phyloP scores from a whole-genome alignment of 768 basidiomycete species.

The Pleurotus eryngii region DNA sequence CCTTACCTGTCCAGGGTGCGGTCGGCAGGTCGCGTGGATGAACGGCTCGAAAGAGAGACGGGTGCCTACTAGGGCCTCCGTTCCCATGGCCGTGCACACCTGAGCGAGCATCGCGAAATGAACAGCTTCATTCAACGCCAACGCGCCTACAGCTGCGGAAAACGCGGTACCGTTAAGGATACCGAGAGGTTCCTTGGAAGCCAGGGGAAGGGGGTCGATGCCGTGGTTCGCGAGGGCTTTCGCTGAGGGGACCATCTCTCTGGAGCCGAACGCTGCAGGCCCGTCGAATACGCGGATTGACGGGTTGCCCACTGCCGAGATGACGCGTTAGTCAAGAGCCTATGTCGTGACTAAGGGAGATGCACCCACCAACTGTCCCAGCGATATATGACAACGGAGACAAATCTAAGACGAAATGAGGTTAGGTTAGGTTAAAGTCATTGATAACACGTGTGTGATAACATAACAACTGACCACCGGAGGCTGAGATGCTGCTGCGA shows the following conservation, averaged over 20 bases:
- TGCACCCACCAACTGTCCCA: slow-evolving; percentile 49
- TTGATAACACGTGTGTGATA: slow-evolving; percentile 5
- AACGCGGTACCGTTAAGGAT: slow-evolving; percentile 86
- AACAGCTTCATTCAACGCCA: slow-evolving; percentile 71
- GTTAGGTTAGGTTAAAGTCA: background rate
- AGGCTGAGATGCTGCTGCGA: slow-evolving; percentile 80
- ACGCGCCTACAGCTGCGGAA: slow-evolving; percentile 72
- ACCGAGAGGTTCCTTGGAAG: slow-evolving; percentile 77
- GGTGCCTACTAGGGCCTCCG: slow-evolving; percentile 76
- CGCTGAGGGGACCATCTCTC: slow-evolving; percentile 47
- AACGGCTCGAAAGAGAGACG: slow-evolving; percentile 75
- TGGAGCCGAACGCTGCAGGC: slow-evolving; percentile 43
- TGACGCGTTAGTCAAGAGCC: background rate
- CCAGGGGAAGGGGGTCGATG: slow-evolving; percentile 63
- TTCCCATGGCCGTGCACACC: slow-evolving; percentile 79
- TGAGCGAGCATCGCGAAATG: slow-evolving; percentile 65
- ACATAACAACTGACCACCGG: slow-evolving; percentile 53
- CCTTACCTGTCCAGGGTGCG: slow-evolving; percentile 75
- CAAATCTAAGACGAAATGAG: slow-evolving; percentile 45
- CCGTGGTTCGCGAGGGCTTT: slow-evolving; percentile 58
- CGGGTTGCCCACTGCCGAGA: slow-evolving; percentile 57
- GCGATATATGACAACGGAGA: slow-evolving; percentile 82
- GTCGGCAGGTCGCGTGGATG: slow-evolving; percentile 70
- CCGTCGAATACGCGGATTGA: slow-evolving; percentile 70
- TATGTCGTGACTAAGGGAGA: background rate